These are phyloP conservation scores for Inonotus obliquus DNA, from an alignment of 1,284 basidiomycete species.

Conservation along the genomic window DNA sequence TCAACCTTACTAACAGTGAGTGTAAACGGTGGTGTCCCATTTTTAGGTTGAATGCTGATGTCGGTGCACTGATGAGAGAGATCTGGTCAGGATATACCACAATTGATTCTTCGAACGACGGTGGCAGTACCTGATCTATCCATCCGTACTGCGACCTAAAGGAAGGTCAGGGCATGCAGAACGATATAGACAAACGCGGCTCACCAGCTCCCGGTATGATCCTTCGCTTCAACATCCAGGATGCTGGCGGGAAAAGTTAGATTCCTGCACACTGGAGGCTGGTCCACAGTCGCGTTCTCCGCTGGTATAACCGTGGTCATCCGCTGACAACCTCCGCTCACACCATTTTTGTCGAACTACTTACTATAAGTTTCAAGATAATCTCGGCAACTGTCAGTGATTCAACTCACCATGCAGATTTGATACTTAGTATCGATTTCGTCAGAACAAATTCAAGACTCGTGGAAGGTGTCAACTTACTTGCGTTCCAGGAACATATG, in stretches of 20 bases:
- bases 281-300: conserved; percentile 27
- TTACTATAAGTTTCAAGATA: background rate
- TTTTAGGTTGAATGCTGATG: conserved; percentile 45
- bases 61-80: conserved; percentile 43
- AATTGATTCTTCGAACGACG: background rate
- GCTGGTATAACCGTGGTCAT: conserved; percentile 47
- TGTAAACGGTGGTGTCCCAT: conserved; percentile 55
- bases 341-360: conserved; percentile 50
- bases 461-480: conserved; percentile 26
- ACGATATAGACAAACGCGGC: background rate
- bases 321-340: conserved; percentile 56
- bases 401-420: conserved; percentile 55
- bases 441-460: conserved; percentile 7
- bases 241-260: conserved; percentile 41
- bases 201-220: conserved; percentile 39
- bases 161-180: background rate
- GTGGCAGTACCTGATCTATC: conserved; percentile 42
- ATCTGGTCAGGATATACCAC: background rate
- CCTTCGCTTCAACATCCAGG: conserved; percentile 40
- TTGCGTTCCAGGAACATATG: conserved; percentile 51
- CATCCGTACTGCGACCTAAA: conserved; percentile 48
- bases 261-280: conserved; percentile 40
- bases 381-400: background rate
- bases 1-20: conserved; percentile 39
- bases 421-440: conserved; percentile 39